Base-by-base conservation (phyloP, 192 early-diverging fungal genomes). In the Linnemannia schmuckeri region DNA sequence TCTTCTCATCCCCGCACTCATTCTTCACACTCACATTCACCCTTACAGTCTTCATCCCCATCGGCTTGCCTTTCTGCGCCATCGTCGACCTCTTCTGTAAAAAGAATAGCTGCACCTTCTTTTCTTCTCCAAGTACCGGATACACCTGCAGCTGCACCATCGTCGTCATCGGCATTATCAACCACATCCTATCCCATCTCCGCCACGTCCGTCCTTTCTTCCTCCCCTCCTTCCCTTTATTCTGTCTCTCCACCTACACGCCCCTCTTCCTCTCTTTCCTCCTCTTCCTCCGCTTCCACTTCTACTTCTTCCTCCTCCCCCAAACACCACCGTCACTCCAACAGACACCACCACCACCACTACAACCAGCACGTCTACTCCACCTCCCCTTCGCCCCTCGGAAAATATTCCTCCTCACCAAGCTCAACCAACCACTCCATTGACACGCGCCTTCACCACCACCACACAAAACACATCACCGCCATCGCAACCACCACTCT, bases 401-500 rank as follows among this genome's bases (percentile, higher is more conserved):
- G n/a, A 75, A 47, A 52, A 47, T 40, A 33, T 15, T 75, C 74
- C 7, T 52, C 35, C 54, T 57, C 74, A 20, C 47, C 74, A 30
- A 7, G 49, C 1, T 33, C 46, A 52, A 38, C 30, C 20, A 35
- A 22, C 33, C 72, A 30, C 42, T 30, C 38, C 41, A 41, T 73
- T 9, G 30, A 12, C 61, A 30, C 61, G 30, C 61, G 61, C 47
- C 82, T 72, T 30, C 70, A 68, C 42, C 78, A 80, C 37, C 80
- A 81, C 38, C 79, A 81, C 61, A 52, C 79, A 33, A 70, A 72
- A 70, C 80, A 81, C 68, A 72, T 61, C 42, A 74, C 77, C 12
- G 61, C 30, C 41, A 46, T 79, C 27, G 49, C 76, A 27, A 74
- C 75, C 8, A 79, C 54, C 35, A 76, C 35, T 35, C 77, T 72